A percentile compares a stretch with the other conserved stretches of the same genome.
Evolutionary conservation across 2,329 filamentous ascomycete genomes (phyloP).

Genomic region (Alternaria viburni): DNA sequence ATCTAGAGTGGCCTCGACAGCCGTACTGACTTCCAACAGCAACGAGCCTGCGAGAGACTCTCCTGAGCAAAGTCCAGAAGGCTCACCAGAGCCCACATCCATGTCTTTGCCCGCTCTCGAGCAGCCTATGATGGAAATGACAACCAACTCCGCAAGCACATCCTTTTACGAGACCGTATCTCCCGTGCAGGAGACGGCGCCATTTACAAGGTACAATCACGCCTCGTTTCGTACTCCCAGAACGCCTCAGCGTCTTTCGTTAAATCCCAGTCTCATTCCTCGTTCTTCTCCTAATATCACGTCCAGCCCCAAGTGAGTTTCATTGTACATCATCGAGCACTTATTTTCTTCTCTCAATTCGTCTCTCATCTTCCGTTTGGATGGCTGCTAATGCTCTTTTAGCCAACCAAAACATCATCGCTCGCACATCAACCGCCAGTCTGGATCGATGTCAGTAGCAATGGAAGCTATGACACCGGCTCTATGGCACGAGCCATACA

Average conservation of each 20-base stretch:
- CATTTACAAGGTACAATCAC: slow-evolving; percentile 46
- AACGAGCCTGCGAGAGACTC: slow-evolving; percentile 37
- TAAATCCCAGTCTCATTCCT: slow-evolving; percentile 36
- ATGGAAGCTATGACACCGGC: slow-evolving; percentile 26
- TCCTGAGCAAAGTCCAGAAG: slow-evolving; percentile 32
- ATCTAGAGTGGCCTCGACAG: neutral
- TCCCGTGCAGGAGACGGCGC: slow-evolving; percentile 31
- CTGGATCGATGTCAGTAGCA: slow-evolving; percentile 23
- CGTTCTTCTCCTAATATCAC: slow-evolving; percentile 38
- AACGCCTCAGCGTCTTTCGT: slow-evolving; percentile 40
- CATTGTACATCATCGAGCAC: slow-evolving; percentile 27
- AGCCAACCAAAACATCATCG: slow-evolving; percentile 29
- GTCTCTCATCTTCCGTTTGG: neutral
- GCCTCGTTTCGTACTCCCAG: slow-evolving; percentile 48
- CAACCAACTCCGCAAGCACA: slow-evolving; percentile 19
- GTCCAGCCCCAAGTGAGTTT: slow-evolving; percentile 46
- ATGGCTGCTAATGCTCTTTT: neutral
- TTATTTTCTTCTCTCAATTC: slow-evolving; percentile 5
- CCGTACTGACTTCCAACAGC: slow-evolving; percentile 29
- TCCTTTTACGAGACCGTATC: slow-evolving; percentile 31
- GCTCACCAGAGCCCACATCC: slow-evolving; percentile 24
- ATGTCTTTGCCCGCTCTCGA: slow-evolving; percentile 20
- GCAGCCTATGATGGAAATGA: slow-evolving; percentile 18
- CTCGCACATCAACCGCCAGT: slow-evolving; percentile 12
- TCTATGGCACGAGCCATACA: slow-evolving; percentile 38